A percentile compares a stretch with the other conserved stretches of the same genome.
These are phyloP conservation scores for Neolentinus lepideus DNA, from an alignment of 1,284 basidiomycete species.

Conservation along the genomic window DNA sequence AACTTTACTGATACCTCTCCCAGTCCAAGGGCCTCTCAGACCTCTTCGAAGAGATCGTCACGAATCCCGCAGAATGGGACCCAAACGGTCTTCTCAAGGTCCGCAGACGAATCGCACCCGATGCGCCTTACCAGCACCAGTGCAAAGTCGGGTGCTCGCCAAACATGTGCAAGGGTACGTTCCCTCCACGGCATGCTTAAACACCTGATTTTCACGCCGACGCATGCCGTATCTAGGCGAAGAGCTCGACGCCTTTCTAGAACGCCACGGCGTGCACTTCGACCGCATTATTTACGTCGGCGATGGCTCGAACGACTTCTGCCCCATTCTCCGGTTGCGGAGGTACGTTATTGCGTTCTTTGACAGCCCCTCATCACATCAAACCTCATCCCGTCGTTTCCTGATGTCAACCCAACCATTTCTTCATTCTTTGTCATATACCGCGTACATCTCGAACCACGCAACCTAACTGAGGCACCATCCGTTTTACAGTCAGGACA, in stretches of 20 bases:
- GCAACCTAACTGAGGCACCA: neutral
- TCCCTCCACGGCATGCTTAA: neutral
- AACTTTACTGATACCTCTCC: neutral
- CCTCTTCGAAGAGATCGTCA: slow-evolving; percentile 84
- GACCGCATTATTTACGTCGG: slow-evolving; percentile 89
- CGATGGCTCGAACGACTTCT: slow-evolving; percentile 95
- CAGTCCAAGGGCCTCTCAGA: slow-evolving; percentile 69
- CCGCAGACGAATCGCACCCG: slow-evolving; percentile 68
- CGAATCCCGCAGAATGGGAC: slow-evolving; percentile 88
- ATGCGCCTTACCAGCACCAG: slow-evolving; percentile 65
- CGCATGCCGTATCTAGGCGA: slow-evolving; percentile 61
- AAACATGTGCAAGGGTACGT: slow-evolving; percentile 96
- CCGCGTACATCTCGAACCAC: too few species aligned
- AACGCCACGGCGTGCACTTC: slow-evolving; percentile 59
- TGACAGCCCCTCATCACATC: too few species aligned
- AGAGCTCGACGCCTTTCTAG: slow-evolving; percentile 81
- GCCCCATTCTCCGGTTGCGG: slow-evolving; percentile 79
- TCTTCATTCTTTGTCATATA: slow-evolving; percentile 1
- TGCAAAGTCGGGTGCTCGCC: slow-evolving; percentile 88
- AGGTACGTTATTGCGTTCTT: slow-evolving; percentile 32
- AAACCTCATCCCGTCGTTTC: neutral
- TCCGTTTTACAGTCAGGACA: slow-evolving; percentile 51
- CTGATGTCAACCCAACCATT: neutral
- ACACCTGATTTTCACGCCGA: neutral
- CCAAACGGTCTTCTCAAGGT: slow-evolving; percentile 71